Conservation (phyloP, 169 alveolate genomes). For the Perkinsus chesapeaki region DNA sequence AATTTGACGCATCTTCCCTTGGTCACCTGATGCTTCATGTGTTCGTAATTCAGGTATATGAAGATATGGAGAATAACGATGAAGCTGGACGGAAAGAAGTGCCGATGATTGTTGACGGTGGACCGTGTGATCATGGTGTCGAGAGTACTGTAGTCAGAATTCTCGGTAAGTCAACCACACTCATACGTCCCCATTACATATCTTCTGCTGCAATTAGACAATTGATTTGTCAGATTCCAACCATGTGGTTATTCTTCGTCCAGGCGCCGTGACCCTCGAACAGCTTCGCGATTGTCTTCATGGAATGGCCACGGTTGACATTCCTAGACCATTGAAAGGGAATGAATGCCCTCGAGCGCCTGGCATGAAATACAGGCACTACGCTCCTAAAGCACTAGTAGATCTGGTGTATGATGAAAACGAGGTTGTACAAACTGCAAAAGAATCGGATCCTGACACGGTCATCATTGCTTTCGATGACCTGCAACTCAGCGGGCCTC, state of each 20-base stretch:
- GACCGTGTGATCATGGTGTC: conserved; percentile 58
- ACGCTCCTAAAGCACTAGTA: neutral
- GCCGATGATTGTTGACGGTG: conserved; percentile 63
- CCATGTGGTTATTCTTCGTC: neutral
- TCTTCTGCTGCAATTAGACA: no score
- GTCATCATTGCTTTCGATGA: neutral
- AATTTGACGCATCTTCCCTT: no score
- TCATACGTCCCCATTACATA: neutral
- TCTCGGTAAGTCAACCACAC: neutral
- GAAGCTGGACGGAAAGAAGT: conserved; percentile 33
- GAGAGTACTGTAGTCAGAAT: conserved; percentile 65
- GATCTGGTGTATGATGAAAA: neutral
- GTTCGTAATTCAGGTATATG: conserved; percentile 19
- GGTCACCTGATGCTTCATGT: no score
- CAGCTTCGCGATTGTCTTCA: neutral
- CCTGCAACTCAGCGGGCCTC: neutral
- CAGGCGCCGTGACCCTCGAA: neutral
- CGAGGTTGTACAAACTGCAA: neutral
- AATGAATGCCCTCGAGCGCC: neutral
- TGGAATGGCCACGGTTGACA: neutral
- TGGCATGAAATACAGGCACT: neutral
- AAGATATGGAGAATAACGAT: conserved; percentile 7
- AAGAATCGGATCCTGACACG: neutral
- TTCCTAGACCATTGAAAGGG: neutral
- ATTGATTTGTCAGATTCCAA: neutral